Percentiles rank a stretch among this genome's conserved stretches.
phyloP scores from a whole-genome alignment of 1,139 yeast genomes.

The Sugiyamaella xylanicola region DNA sequence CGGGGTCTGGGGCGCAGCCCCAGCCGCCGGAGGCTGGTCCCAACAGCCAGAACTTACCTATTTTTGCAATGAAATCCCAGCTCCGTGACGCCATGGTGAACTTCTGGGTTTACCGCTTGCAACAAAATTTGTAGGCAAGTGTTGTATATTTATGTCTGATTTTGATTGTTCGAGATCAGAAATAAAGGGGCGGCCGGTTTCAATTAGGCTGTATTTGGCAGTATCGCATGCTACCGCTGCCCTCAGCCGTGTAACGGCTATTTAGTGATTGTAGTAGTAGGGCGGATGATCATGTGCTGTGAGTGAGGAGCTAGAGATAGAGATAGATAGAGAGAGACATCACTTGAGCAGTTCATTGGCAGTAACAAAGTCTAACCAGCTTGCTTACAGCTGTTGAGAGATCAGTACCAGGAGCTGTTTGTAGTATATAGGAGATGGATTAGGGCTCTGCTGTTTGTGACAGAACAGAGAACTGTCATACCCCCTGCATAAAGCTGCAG shows the following conservation, averaged over 20 bases:
- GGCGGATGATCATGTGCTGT: too few species aligned
- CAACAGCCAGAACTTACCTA: slow-evolving; percentile 24
- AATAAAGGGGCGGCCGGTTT: neutral
- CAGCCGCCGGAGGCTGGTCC: neutral
- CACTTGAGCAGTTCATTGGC: too few species aligned
- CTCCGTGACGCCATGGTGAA: slow-evolving; percentile 8
- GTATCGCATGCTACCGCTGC: neutral
- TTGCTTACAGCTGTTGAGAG: too few species aligned
- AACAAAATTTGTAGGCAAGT: neutral
- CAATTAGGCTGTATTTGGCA: neutral
- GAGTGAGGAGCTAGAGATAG: too few species aligned
- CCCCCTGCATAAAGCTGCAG: too few species aligned
- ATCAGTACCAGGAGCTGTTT: too few species aligned
- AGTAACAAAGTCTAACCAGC: too few species aligned
- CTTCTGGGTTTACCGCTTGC: neutral
- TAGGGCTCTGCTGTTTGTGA: too few species aligned
- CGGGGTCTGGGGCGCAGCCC: neutral
- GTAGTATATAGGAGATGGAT: too few species aligned
- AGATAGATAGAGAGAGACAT: too few species aligned
- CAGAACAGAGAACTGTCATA: too few species aligned
- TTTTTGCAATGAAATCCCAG: slow-evolving; percentile 36
- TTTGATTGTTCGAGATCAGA: neutral
- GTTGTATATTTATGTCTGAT: neutral
- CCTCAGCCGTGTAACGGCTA: neutral
- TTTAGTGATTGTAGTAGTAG: too few species aligned